Evolutionary conservation across 1,139 yeast species (phyloP).

Genomic region (Yamadazyma sp.): DNA sequence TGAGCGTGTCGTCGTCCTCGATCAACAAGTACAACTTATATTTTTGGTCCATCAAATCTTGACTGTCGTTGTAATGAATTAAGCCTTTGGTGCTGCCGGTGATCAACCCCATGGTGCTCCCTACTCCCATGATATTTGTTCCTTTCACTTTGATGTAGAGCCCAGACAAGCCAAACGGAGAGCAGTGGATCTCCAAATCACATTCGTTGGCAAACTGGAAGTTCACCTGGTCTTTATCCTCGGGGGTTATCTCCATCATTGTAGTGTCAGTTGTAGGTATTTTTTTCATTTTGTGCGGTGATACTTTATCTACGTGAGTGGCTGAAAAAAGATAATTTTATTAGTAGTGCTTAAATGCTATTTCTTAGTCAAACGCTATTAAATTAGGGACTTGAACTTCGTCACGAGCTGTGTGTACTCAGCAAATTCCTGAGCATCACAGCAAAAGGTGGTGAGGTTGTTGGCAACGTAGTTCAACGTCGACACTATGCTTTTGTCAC

Average conservation of each 20-base stretch:
- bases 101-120: slow-evolving; percentile 58
- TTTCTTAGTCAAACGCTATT: neutral
- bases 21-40: slow-evolving; percentile 54
- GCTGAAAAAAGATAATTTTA: too few species aligned
- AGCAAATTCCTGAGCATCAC: slow-evolving; percentile 16
- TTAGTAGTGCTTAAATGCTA: too few species aligned
- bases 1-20: slow-evolving; percentile 47
- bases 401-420: slow-evolving; percentile 8
- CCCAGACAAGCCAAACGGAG: slow-evolving; percentile 61
- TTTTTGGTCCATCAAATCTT: slow-evolving; percentile 48
- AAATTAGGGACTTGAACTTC: neutral
- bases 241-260: slow-evolving; percentile 10
- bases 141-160: slow-evolving; percentile 53
- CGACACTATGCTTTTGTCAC: slow-evolving; percentile 20
- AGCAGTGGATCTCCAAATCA: slow-evolving; percentile 56
- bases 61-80: slow-evolving; percentile 51
- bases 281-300: neutral
- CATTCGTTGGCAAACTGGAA: slow-evolving; percentile 54
- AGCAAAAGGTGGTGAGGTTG: slow-evolving; percentile 26
- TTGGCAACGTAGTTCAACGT: slow-evolving; percentile 31
- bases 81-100: slow-evolving; percentile 54
- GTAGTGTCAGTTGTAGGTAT: neutral
- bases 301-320: neutral
- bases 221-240: slow-evolving; percentile 24
- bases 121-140: slow-evolving; percentile 54